Conservation (phyloP, 331 rosid species). For the Phaseolus coccineus region DNA sequence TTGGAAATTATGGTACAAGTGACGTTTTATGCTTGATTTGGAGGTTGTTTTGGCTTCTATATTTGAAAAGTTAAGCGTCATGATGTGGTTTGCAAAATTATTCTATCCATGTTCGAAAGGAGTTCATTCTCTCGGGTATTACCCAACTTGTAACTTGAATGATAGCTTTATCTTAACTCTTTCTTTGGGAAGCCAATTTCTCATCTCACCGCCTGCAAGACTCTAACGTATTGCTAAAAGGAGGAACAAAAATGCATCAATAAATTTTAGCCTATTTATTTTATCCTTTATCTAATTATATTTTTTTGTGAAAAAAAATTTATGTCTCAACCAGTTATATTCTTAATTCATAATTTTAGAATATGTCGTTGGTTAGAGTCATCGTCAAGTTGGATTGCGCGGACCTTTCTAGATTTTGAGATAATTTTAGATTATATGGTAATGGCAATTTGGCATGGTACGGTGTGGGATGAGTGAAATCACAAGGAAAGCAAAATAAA, state of each 20-base stretch:
- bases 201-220: not conserved
- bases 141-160: conserved; percentile 7
- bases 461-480: conserved; percentile 23
- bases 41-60: not conserved
- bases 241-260: not conserved
- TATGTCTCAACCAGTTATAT: not conserved
- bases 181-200: not conserved
- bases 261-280: not conserved
- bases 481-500: not conserved
- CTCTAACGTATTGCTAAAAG: not conserved
- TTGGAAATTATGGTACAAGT: conserved; percentile 7
- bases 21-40: not conserved
- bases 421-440: conserved; percentile 14
- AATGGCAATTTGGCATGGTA: conserved; percentile 30
- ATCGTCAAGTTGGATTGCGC: not conserved
- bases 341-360: not conserved
- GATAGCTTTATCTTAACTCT: not conserved
- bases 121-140: conserved; percentile 18
- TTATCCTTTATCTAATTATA: not conserved
- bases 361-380: conserved; percentile 3
- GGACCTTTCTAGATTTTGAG: conserved; percentile 27
- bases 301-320: not conserved
- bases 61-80: conserved; percentile 2
- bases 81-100: conserved; percentile 2
- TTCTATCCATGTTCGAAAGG: not conserved